A percentile compares a stretch with the other conserved stretches of the same genome.
Evolutionary conservation across 148 eudicot genomes (phyloP).

Genomic region (Vaccinium vitisidaea): DNA sequence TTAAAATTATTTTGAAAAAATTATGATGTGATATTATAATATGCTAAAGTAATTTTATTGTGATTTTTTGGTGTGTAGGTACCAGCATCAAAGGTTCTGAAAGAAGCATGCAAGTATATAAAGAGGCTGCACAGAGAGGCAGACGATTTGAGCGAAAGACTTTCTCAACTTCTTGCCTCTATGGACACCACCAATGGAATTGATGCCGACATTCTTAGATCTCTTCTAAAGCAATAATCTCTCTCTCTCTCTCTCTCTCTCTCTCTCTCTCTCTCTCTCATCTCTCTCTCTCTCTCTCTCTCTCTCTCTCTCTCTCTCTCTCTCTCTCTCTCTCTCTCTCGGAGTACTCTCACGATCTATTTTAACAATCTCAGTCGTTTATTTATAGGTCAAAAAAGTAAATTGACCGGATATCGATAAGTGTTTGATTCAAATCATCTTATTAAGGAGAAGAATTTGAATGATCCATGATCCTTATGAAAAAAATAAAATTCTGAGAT

Average conservation of each 20-base stretch:
- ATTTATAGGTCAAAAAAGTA: no score
- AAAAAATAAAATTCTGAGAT: no score
- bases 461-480: no score
- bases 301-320: background rate
- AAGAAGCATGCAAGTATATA: constrained; percentile 53
- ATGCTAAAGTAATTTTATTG: background rate
- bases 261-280: constrained; percentile 6
- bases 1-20: background rate
- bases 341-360: no score
- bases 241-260: constrained; percentile 14
- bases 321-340: no score
- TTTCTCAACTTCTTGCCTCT: constrained; percentile 39
- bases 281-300: background rate
- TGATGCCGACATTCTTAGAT: constrained; percentile 34
- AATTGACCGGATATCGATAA: no score
- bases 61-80: constrained; percentile 21
- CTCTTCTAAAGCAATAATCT: constrained; percentile 28
- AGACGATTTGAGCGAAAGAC: constrained; percentile 43
- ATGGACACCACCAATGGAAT: constrained; percentile 14
- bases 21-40: background rate
- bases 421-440: no score
- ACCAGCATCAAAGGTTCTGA: constrained; percentile 34
- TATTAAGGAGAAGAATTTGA: no score
- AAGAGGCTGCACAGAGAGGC: constrained; percentile 47
- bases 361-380: no score